Evolutionary conservation across 1,284 basidiomycete genomes (phyloP), one percentile per base, ranked within the genome.

Genomic region (Paramarasmius palmivorus): DNA sequence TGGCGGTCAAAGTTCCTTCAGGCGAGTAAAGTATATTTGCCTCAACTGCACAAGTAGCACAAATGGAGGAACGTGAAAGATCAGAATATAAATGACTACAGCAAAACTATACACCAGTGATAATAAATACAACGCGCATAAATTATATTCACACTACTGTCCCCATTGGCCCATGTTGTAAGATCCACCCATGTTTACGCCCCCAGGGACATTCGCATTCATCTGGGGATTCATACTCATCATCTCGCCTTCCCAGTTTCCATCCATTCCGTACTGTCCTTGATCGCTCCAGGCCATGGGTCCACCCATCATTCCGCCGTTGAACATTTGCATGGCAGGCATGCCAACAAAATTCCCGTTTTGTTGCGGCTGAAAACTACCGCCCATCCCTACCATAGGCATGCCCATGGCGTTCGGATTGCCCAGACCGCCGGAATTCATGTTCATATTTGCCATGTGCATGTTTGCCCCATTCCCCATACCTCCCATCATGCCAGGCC

Each of bases 211-310:
- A 61, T 44, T 62, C 60, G 20, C 58, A 57, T 59, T 65, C 60
- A 34, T 54, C 57, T 52, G 61, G 52, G 63, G 51, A 48, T 64
- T 64, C 22, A 63, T 55, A 29, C 61, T 64, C 59, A 65, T 60
- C 62, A 63, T 65, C 22, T 65, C 66, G 14, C 64, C 66, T 45
- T 70, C 69, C 70, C 70, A 71, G 23, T 58, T 64, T n/a, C 63
- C 66, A 23, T 69, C 69, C 61, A 72, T 65, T 15, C 58, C 63
- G 49, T 67, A 69, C 52, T 70, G 65, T 7, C 64, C 65, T 53
- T 73, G 71, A 39, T 73, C 71, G 20, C 56, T 63, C 70, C 69
- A 70, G 22, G 60, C 64, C 58, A 67, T 65, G 7, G 44, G 22
- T 14, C 20, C 23, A 10, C 34, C 34, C 50, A 51, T 52, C 4